Percentiles rank a stretch among this genome's conserved stretches.
Conservation (phyloP, 768 basidiomycete species). For the Cubamyces sp. region DNA sequence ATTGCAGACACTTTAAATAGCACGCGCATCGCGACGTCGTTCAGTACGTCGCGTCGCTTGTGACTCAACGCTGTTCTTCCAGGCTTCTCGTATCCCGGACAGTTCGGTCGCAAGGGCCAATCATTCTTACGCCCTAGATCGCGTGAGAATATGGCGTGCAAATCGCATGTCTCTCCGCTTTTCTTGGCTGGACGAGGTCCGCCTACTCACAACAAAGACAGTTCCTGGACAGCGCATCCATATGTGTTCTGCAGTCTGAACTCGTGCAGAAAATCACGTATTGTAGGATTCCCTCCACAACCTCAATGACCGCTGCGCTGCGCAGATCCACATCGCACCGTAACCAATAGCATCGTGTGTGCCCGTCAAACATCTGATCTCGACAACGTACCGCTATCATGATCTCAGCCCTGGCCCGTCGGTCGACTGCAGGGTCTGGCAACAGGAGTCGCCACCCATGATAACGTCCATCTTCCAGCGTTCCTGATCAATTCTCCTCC, state of each 20-base stretch:
- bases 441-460: neutral
- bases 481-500: no score
- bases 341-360: slow-evolving; percentile 14
- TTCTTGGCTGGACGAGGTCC: no score
- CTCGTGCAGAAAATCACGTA: no score
- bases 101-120: neutral
- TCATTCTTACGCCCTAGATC: no score
- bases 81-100: neutral
- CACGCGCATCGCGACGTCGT: neutral
- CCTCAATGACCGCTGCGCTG: neutral
- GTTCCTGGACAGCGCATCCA: no score
- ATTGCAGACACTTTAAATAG: neutral
- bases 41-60: neutral
- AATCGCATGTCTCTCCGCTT: no score
- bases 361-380: slow-evolving; percentile 13
- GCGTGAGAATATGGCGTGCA: no score
- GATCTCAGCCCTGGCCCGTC: slow-evolving; percentile 7
- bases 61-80: neutral
- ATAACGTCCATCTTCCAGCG: neutral
- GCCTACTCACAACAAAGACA: no score
- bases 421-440: neutral
- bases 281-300: neutral
- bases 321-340: neutral
- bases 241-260: no score
- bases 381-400: slow-evolving; percentile 11